Conservation (phyloP, 805 yeast species). For the Hanseniaspora pseudoguilliermondii region DNA sequence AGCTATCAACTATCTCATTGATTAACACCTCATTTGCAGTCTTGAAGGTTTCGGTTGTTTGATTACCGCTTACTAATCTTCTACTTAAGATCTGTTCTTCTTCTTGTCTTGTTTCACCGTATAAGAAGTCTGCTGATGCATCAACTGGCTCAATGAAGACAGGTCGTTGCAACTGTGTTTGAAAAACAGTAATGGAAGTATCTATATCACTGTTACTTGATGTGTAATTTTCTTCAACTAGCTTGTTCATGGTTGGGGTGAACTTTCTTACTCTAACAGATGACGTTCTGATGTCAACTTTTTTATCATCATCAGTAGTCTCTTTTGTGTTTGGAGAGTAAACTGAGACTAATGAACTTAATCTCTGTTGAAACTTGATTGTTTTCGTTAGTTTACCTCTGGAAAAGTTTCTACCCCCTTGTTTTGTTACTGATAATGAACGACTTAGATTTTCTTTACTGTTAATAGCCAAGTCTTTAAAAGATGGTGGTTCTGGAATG, state of each 20-base stretch:
- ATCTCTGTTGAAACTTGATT: constrained; percentile 5
- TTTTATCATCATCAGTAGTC: background rate
- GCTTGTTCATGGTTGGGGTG: background rate
- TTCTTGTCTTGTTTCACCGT: constrained; percentile 6
- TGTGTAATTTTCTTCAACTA: background rate
- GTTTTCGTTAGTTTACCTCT: constrained; percentile 5
- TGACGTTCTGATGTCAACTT: background rate
- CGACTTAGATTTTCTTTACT: background rate
- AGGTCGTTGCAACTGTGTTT: background rate
- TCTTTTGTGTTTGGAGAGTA: background rate
- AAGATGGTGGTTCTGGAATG: constrained; percentile 20
- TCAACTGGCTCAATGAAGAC: background rate
- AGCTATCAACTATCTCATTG: constrained; percentile 9
- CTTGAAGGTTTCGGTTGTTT: constrained; percentile 5
- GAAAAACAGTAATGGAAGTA: background rate
- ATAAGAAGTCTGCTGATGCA: background rate
- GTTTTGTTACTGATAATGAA: background rate
- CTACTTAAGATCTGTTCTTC: background rate
- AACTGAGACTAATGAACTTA: constrained; percentile 5
- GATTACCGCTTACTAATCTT: background rate
- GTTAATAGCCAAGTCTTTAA: background rate
- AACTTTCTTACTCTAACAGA: background rate
- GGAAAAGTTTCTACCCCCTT: background rate
- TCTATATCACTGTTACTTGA: background rate
- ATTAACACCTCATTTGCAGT: constrained; percentile 4